Conservation (phyloP, 2,329 filamentous ascomycete species). For the Hymenoscyphus linearis region DNA sequence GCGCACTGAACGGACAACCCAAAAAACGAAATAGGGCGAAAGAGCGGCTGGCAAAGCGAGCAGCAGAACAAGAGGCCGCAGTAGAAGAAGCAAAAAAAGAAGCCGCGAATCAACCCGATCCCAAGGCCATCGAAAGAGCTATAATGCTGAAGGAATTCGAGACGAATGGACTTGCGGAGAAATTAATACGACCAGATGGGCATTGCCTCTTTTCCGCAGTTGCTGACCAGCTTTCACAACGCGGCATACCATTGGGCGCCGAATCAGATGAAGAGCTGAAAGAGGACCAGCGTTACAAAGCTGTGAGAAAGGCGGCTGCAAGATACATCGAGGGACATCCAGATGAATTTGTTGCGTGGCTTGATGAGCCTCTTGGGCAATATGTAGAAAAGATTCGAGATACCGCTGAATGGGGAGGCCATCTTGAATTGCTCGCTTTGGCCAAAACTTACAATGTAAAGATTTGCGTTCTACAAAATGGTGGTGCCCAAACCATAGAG, state of each 20-base stretch:
- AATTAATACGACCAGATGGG: slow-evolving; percentile 81
- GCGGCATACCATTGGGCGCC: slow-evolving; percentile 40
- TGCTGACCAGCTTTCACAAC: slow-evolving; percentile 69
- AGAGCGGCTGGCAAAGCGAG: slow-evolving; percentile 81
- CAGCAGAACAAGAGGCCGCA: slow-evolving; percentile 73
- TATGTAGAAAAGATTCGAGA: slow-evolving; percentile 75
- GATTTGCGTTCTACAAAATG: slow-evolving; percentile 83
- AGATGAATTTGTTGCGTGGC: slow-evolving; percentile 80
- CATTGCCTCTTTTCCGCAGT: slow-evolving; percentile 93
- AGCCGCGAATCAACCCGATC: slow-evolving; percentile 68
- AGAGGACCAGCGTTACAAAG: slow-evolving; percentile 51
- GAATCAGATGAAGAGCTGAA: slow-evolving; percentile 27
- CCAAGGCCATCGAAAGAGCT: slow-evolving; percentile 62
- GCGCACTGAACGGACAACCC: slow-evolving; percentile 20
- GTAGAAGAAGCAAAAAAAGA: slow-evolving; percentile 66
- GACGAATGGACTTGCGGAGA: slow-evolving; percentile 60
- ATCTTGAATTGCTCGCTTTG: slow-evolving; percentile 82
- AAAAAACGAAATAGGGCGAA: slow-evolving; percentile 87
- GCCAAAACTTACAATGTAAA: slow-evolving; percentile 73
- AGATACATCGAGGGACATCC: slow-evolving; percentile 68
- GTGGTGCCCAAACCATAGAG: slow-evolving; percentile 70
- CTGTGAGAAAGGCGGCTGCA: slow-evolving; percentile 66
- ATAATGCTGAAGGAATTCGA: slow-evolving; percentile 66
- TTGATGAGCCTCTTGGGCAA: slow-evolving; percentile 70
- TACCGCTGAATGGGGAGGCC: slow-evolving; percentile 93